Conservation (phyloP, 2,329 filamentous ascomycete genomes). For the Clonostachys rhizophaga region DNA sequence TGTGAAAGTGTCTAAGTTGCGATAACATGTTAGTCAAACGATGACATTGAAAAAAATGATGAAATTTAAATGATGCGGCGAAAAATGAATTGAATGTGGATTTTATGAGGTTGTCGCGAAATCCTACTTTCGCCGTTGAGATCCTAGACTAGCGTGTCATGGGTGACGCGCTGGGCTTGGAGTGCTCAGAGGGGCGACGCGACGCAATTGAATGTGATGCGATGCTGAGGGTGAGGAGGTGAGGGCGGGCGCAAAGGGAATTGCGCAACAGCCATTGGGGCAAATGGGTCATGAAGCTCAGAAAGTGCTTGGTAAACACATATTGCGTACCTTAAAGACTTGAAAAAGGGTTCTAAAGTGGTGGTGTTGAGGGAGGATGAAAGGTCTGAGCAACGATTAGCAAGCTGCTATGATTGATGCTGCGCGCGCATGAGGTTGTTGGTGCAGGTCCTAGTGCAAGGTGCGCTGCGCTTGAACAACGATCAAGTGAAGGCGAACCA, state of each 20-base stretch:
- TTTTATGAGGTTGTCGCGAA: no score
- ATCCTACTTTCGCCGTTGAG: no score
- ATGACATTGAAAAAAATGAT: no score
- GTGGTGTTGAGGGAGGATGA: conserved; percentile 10
- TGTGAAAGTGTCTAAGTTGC: conserved; percentile 19
- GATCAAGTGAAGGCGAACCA: no score
- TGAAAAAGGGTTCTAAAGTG: conserved; percentile 2
- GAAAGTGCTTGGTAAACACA: conserved; percentile 13
- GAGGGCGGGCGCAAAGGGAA: conserved; percentile 12
- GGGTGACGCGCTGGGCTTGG: background rate
- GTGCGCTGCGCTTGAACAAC: no score
- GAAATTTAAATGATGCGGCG: no score
- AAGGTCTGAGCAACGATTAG: conserved; percentile 4
- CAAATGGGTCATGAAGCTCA: conserved; percentile 27
- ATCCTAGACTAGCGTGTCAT: background rate
- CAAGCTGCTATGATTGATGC: conserved; percentile 2
- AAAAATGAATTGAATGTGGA: no score
- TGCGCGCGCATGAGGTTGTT: conserved; percentile 2
- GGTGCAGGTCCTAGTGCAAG: background rate
- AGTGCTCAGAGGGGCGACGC: background rate
- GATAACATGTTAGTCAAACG: background rate
- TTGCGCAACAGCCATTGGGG: conserved; percentile 23
- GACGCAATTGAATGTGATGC: background rate
- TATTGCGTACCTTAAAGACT: conserved; percentile 26
- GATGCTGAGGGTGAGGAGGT: conserved; percentile 1